Evolutionary conservation across 1,284 basidiomycete species (phyloP).

Genomic region (Papiliotrema fonsecae): DNA sequence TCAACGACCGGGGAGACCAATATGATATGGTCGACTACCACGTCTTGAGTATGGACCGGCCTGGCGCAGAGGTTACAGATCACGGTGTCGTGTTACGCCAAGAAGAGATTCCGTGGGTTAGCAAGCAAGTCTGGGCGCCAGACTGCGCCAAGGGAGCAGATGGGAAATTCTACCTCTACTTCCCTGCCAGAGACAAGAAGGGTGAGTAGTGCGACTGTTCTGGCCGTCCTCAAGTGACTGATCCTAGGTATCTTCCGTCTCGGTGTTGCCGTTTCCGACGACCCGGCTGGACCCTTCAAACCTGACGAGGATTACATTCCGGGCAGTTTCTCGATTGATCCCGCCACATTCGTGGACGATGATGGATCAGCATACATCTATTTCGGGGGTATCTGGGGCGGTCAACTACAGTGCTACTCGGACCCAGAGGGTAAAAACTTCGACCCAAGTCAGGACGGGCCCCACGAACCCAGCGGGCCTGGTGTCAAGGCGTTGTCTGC

Average conservation of each 20-base stretch:
- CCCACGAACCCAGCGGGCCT: slow-evolving; percentile 25
- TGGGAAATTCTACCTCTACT: slow-evolving; percentile 36
- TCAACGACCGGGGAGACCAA: slow-evolving; percentile 37
- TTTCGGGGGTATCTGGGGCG: slow-evolving; percentile 41
- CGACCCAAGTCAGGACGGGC: slow-evolving; percentile 16
- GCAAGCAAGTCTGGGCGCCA: slow-evolving; percentile 39
- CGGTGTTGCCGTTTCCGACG: slow-evolving; percentile 27
- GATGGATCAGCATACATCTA: slow-evolving; percentile 33
- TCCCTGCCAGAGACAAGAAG: slow-evolving; percentile 35
- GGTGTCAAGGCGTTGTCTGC: slow-evolving; percentile 25
- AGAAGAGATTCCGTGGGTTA: slow-evolving; percentile 32
- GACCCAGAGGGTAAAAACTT: slow-evolving; percentile 12
- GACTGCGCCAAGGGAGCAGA: slow-evolving; percentile 26
- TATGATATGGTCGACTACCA: slow-evolving; percentile 43
- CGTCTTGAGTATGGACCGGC: slow-evolving; percentile 27
- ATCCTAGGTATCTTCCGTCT: slow-evolving; percentile 33
- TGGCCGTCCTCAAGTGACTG: not conserved
- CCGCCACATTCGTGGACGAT: slow-evolving; percentile 34
- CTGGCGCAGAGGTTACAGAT: slow-evolving; percentile 29
- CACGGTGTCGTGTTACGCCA: slow-evolving; percentile 30
- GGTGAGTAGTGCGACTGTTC: slow-evolving; percentile 11
- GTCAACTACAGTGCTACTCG: slow-evolving; percentile 36
- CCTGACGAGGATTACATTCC: slow-evolving; percentile 29
- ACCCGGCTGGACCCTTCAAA: slow-evolving; percentile 34
- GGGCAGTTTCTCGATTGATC: slow-evolving; percentile 34